These are phyloP conservation scores for Citrullus mucosospermus DNA, from an alignment of 306 rosid genomes.

Conservation along the genomic window DNA sequence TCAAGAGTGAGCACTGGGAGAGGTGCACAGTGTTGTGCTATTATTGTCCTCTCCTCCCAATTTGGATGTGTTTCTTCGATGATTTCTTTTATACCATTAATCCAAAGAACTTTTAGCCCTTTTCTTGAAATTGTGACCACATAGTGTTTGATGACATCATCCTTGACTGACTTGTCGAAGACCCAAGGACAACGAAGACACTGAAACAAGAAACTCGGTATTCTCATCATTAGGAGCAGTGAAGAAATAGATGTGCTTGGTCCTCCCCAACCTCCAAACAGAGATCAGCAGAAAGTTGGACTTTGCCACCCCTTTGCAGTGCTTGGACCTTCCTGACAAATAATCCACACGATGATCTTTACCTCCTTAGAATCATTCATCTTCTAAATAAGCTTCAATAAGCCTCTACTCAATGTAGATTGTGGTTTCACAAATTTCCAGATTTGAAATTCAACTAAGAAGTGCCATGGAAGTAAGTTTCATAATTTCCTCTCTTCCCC, in stretches of 20 bases:
- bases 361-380: not conserved
- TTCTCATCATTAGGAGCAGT: not conserved
- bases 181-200: not conserved
- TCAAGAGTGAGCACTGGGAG: not conserved
- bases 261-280: not conserved
- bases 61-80: not conserved
- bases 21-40: not conserved
- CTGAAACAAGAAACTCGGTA: not conserved
- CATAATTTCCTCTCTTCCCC: not conserved
- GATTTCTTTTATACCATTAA: not conserved
- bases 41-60: not conserved
- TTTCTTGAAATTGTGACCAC: not conserved
- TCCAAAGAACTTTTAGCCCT: not conserved
- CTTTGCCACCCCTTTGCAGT: not conserved
- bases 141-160: not conserved
- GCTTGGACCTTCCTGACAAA: not conserved
- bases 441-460: not conserved
- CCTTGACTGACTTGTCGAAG: not conserved
- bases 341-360: not conserved
- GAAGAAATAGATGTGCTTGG: not conserved
- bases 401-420: not conserved
- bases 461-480: not conserved
- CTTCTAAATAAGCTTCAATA: not conserved
- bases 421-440: not conserved
- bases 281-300: not conserved